phyloP scores from a whole-genome alignment of 2,329 filamentous ascomycete genomes.

The Fusarium sp. region DNA sequence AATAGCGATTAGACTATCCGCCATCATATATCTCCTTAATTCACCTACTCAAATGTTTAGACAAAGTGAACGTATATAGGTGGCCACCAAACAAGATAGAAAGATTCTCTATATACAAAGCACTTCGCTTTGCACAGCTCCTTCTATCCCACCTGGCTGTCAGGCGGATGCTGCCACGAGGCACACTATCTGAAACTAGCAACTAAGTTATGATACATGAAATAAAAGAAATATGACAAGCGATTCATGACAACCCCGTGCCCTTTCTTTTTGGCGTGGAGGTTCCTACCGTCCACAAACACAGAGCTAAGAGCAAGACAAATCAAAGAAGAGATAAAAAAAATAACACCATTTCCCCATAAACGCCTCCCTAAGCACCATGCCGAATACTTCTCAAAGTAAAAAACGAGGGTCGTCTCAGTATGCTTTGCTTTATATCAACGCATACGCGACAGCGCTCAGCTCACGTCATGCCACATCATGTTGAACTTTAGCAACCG shows the following conservation, averaged over 20 bases:
- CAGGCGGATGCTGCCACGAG: conserved; percentile 31
- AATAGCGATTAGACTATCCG: background rate
- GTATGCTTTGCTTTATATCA: conserved; percentile 37
- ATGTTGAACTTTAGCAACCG: conserved; percentile 36
- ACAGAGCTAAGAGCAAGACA: conserved; percentile 1
- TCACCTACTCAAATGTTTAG: background rate
- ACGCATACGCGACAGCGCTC: conserved; percentile 18
- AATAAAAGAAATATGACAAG: conserved; percentile 18
- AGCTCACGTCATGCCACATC: conserved; percentile 2
- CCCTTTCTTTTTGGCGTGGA: conserved; percentile 47
- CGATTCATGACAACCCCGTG: conserved; percentile 42
- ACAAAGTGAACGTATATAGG: background rate
- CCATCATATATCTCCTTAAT: background rate
- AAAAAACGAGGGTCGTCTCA: conserved; percentile 40
- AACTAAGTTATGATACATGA: conserved; percentile 44
- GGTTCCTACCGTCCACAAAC: conserved; percentile 45
- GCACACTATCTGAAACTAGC: conserved; percentile 40
- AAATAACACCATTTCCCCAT: conserved; percentile 37
- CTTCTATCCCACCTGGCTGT: conserved; percentile 5
- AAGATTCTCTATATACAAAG: conserved; percentile 39
- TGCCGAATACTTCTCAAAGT: conserved; percentile 39
- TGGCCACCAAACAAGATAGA: conserved; percentile 6
- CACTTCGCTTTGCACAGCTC: conserved; percentile 27
- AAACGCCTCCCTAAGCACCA: conserved; percentile 46
- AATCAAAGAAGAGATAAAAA: background rate